Evolutionary conservation across 2,329 filamentous ascomycete species (phyloP).

Genomic region (Pseudopyrenochaeta lycopersici): DNA sequence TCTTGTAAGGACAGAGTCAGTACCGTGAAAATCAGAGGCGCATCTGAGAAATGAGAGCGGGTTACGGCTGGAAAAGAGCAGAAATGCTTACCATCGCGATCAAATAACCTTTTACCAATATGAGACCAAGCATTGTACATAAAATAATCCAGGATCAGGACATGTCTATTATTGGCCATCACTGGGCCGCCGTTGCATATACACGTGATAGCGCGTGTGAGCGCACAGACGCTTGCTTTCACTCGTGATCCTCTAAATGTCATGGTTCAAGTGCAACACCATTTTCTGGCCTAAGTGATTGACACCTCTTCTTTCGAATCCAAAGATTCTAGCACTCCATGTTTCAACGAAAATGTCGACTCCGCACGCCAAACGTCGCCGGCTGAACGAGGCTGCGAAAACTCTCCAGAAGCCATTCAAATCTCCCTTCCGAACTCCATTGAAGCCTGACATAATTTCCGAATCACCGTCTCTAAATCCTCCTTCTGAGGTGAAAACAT

Average conservation of each 20-base stretch:
- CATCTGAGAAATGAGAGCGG: too few species aligned
- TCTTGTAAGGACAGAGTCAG: too few species aligned
- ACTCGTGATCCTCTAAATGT: background rate
- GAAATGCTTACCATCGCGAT: too few species aligned
- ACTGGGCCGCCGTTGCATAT: background rate
- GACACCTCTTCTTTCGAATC: background rate
- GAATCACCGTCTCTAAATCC: constrained; percentile 38
- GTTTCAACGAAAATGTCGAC: constrained; percentile 53
- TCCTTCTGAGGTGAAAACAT: constrained; percentile 20
- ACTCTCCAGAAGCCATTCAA: constrained; percentile 75
- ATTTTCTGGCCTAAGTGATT: background rate
- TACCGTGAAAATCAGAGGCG: too few species aligned
- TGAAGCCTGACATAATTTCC: constrained; percentile 33
- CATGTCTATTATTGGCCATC: too few species aligned
- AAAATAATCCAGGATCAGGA: too few species aligned
- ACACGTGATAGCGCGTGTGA: constrained; percentile 5
- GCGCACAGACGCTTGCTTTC: background rate
- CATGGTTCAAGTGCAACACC: background rate
- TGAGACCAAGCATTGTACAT: too few species aligned
- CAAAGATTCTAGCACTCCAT: constrained; percentile 9
- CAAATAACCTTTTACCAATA: too few species aligned
- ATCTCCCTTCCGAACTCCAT: constrained; percentile 68
- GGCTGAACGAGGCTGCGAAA: constrained; percentile 65
- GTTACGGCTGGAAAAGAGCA: too few species aligned
- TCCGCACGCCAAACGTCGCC: constrained; percentile 69